Conservation (phyloP, 1,139 yeast genomes). For the Saccharomyces pastorianus region DNA sequence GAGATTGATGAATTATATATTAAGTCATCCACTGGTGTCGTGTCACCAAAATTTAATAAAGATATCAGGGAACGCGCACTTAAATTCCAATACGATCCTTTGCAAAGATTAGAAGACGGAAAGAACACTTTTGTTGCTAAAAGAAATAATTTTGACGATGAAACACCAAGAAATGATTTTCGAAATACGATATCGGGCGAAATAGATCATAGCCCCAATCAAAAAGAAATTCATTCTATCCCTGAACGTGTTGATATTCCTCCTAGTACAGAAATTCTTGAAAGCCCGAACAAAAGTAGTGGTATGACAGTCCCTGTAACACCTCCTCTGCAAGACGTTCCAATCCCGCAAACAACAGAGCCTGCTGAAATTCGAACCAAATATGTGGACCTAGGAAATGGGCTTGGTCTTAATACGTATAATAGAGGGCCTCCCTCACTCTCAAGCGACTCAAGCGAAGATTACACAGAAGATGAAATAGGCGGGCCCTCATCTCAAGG, state of each 20-base stretch:
- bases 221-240: not conserved
- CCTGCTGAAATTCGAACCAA: constrained; percentile 2
- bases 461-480: constrained; percentile 8
- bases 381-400: constrained; percentile 30
- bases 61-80: constrained; percentile 14
- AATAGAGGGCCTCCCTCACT: constrained; percentile 30
- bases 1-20: constrained; percentile 66
- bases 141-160: not conserved
- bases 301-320: not conserved
- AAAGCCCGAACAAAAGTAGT: not conserved
- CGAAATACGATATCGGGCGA: not conserved
- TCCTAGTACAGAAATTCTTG: not conserved
- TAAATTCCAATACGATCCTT: not conserved
- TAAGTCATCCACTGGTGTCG: constrained; percentile 32
- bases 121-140: not conserved
- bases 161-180: constrained; percentile 3
- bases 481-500: constrained; percentile 9
- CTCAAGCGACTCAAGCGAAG: constrained; percentile 23
- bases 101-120: not conserved
- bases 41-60: constrained; percentile 27
- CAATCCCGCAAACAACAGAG: not conserved
- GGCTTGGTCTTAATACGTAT: constrained; percentile 26
- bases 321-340: not conserved
- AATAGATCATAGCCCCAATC: not conserved
- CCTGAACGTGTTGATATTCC: not conserved